Conservation (phyloP, 129 eudicot species). For the Kitagawia praeruptora region DNA sequence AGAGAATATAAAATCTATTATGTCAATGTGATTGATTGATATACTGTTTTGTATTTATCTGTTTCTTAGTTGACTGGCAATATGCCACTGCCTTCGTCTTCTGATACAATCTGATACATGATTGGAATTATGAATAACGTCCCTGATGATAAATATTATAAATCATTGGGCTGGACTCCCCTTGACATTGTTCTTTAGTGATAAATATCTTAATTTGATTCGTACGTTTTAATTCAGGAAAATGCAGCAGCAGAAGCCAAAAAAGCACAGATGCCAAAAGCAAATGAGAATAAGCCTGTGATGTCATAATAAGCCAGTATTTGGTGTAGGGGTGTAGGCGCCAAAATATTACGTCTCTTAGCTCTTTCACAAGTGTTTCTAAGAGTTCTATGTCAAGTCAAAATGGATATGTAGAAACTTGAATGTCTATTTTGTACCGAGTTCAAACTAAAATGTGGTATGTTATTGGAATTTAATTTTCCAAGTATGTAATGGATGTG, state of each 20-base stretch:
- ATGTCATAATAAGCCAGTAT: constrained; percentile 10
- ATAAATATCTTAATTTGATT: no score
- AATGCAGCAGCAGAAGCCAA: no score
- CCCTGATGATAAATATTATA: neutral
- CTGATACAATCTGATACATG: neutral
- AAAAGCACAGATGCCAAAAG: no score
- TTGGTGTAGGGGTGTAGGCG: no score
- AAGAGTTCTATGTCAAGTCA: neutral
- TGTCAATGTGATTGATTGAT: neutral
- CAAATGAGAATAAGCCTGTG: no score
- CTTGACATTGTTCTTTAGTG: no score
- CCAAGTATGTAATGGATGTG: neutral
- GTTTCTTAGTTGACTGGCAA: neutral
- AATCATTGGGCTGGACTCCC: no score
- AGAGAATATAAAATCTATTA: neutral
- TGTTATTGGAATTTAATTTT: neutral
- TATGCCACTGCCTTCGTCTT: neutral
- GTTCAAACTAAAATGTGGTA: no score
- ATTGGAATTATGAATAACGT: no score
- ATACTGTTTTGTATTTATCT: no score
- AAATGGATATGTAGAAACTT: neutral
- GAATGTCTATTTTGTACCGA: no score
- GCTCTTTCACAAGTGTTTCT: neutral
- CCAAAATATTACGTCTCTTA: neutral
- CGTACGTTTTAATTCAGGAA: no score